Evolutionary conservation across 2,329 filamentous ascomycete species (phyloP), one percentile per base, ranked within the genome.

Genomic region (Epichloe sylvatica): DNA sequence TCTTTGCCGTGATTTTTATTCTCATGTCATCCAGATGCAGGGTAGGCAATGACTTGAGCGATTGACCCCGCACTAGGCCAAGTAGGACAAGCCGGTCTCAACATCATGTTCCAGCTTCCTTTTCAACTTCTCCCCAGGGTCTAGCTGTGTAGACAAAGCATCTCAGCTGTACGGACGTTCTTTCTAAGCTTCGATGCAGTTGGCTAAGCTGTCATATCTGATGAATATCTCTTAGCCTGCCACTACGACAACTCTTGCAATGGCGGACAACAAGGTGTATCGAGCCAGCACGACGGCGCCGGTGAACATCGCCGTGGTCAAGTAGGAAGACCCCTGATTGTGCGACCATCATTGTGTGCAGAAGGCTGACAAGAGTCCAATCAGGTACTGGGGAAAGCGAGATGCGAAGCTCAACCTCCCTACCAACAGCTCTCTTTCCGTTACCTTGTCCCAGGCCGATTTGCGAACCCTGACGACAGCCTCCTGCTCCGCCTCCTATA

Each of bases 281-380:
- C 84, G 89, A 61, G 87, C 92, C 59, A 96, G 86, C 74, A 96
- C 92, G 52, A 97, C 90, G 55, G 92, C 92, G 39, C 92, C 91
- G 13, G 91, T 97, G 64, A 97, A 97, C 74, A 97, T 97, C 65
- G 91, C 91, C 57, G 90, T 97, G 51, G 92, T 97, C 72, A 97
- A 97, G 85, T 94, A 62, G 48, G 66, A 49, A 21, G n/a, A 33
- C 23, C 30, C 19, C 12, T 40, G 12, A 37, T 6, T 5, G 15
- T 11, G 21, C 25, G 33, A 17, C 9, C 34, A 19, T 38, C 12
- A 8, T 15, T 4, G 12, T 13, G 19, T 19, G 17, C 13, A 17
- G 4, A 43, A 45, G 17, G 35, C 51, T 53, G 39, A 49, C 38
- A 37, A 12, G 33, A 37, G 48, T 34, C 34, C 17, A 11, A 12